phyloP scores from a whole-genome alignment of 257 asterid genomes.

The Thymus mandschuricus region DNA sequence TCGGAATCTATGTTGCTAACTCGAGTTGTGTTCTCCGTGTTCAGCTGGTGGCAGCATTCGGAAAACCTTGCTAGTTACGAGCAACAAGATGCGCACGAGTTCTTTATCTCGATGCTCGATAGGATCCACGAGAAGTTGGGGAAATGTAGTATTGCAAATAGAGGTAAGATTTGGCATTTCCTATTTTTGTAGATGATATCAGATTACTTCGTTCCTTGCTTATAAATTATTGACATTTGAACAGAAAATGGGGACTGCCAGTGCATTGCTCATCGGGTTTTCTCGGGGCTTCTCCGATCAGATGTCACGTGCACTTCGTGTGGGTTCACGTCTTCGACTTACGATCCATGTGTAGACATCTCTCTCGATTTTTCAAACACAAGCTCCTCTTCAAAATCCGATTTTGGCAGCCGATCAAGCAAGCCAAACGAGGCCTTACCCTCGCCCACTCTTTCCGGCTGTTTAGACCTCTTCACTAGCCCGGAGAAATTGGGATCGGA shows the following conservation, averaged over 20 bases:
- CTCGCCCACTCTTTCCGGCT: conserved; percentile 48
- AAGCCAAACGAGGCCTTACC: conserved; percentile 42
- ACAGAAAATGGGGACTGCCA: conserved; percentile 67
- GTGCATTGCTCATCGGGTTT: conserved; percentile 68
- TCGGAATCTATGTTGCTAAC: conserved; percentile 3
- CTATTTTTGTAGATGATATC: conserved; percentile 7
- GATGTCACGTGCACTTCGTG: conserved; percentile 76
- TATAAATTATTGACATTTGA: conserved; percentile 24
- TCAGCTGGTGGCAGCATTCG: conserved; percentile 84
- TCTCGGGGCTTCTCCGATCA: conserved; percentile 72
- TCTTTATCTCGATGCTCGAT: conserved; percentile 68
- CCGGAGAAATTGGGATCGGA: conserved; percentile 69
- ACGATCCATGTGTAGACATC: conserved; percentile 71
- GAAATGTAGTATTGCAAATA: conserved; percentile 41
- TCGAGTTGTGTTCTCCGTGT: conserved; percentile 26
- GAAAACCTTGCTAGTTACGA: conserved; percentile 67
- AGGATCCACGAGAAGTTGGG: conserved; percentile 69
- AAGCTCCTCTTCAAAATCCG: conserved; percentile 21
- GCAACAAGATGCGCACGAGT: conserved; percentile 80
- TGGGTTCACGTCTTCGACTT: conserved; percentile 77
- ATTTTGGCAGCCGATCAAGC: conserved; percentile 42
- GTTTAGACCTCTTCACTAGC: conserved; percentile 70
- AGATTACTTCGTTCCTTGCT: conserved; percentile 19
- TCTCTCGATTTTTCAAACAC: conserved; percentile 57
- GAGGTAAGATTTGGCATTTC: conserved; percentile 45